Evolutionary conservation across 1,139 yeast genomes (phyloP).

Genomic region (Yarrowia galli): DNA sequence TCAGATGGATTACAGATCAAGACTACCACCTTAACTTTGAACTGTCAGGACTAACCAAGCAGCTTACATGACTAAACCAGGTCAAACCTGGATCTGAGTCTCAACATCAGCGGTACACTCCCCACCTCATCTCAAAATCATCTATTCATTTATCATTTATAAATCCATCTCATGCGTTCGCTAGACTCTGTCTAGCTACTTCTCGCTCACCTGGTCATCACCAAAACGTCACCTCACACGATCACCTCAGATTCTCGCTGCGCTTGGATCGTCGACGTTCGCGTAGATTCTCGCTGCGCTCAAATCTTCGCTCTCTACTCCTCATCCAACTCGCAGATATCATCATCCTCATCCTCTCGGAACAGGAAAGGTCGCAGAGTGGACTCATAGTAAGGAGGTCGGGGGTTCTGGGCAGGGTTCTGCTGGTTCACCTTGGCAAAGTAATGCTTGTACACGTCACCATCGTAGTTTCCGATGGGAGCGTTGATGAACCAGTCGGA

Average conservation of each 20-base stretch:
- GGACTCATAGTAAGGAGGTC: conserved; percentile 53
- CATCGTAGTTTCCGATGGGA: conserved; percentile 83
- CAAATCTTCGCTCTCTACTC: not conserved
- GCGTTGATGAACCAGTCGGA: conserved; percentile 87
- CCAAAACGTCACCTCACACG: too few species aligned
- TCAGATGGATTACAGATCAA: too few species aligned
- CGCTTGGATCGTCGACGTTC: not conserved
- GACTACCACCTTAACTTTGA: too few species aligned
- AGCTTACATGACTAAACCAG: too few species aligned
- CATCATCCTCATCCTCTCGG: conserved; percentile 48
- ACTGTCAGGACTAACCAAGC: too few species aligned
- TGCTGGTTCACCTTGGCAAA: conserved; percentile 52
- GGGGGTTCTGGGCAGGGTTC: conserved; percentile 49
- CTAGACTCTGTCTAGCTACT: too few species aligned
- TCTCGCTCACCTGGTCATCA: too few species aligned
- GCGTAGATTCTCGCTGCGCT: not conserved
- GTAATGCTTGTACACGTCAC: conserved; percentile 85
- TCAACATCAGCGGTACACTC: too few species aligned
- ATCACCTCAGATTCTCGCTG: not conserved
- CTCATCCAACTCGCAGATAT: conserved; percentile 33
- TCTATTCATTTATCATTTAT: too few species aligned
- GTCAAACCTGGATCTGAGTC: too few species aligned
- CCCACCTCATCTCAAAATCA: too few species aligned
- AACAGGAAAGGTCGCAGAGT: conserved; percentile 54
- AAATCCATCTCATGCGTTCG: too few species aligned